Evolutionary conservation across 345 rosid species (phyloP), one percentile per base, ranked within the genome.

Genomic region (Arabis hirsuta): DNA sequence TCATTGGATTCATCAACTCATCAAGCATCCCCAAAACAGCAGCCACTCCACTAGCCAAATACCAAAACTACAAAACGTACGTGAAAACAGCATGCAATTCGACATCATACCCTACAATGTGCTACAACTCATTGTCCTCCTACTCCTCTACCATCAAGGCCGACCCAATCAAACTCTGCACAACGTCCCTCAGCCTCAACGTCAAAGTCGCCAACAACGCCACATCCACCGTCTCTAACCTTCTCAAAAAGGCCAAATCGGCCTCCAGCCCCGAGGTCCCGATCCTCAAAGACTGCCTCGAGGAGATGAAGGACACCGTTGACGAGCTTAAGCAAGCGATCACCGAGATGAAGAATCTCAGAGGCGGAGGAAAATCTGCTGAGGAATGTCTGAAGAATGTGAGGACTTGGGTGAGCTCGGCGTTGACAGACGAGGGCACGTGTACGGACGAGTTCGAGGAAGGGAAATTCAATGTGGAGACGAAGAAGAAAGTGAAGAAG

Each of bases 401-500:
- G 22, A 73, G 53, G 75, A 89, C 95, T 0, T 94, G 88, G 87
- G 75, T 82, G n/a, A 89, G 96, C 68, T 85, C 89, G 0, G 91
- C 92, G 4, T 54, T 89, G 50, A 91, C 98, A 0, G 86, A 89
- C 51, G 90, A 89, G 55, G 29, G 52, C 6, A 85, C 95, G 4
- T 91, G 97, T 68, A 80, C 85, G 12, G 97, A 89, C 20, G 97
- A 71, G 62, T 72, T 91, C 12, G 88, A 81, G 3, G 96, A 68
- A 9, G n/a, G 12, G 62, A 58, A 57, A 43, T 86, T 78, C 34
- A 79, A 81, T 38, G 70, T 63, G 12, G 52, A 47, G 5, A 70
- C 81, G 78, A 80, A 79, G 85, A 82, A 42, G 59, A 73, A 71
- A 63, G 86, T 91, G 36, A 72, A 50, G 48, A 83, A 69, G 65